phyloP scores from a whole-genome alignment of 2,329 filamentous ascomycete species.

The Grosmannia serpens region DNA sequence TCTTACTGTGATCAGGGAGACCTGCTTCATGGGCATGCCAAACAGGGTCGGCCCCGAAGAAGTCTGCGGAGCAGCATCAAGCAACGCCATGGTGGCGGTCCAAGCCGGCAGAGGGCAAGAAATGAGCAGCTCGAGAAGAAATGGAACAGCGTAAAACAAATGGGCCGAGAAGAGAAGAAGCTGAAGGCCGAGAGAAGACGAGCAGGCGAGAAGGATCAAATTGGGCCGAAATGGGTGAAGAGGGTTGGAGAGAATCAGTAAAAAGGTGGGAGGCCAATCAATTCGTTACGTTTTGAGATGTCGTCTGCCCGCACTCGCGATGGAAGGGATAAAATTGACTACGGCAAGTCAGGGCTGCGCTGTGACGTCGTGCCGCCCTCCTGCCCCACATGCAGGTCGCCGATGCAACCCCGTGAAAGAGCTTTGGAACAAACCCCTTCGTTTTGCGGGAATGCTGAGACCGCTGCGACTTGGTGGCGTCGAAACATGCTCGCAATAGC shows the following conservation, averaged over 20 bases:
- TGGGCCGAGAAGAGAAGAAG: background rate
- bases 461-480: background rate
- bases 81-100: slow-evolving; percentile 25
- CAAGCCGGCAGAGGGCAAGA: background rate
- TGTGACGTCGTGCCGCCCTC: background rate
- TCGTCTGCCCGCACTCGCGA: background rate
- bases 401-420: background rate
- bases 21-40: slow-evolving; percentile 56
- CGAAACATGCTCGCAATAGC: background rate
- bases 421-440: background rate
- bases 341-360: background rate
- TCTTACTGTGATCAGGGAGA: slow-evolving; percentile 53
- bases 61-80: slow-evolving; percentile 25
- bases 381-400: no score
- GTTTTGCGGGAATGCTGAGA: background rate
- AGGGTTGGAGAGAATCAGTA: background rate
- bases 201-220: background rate
- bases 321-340: background rate
- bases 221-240: background rate
- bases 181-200: background rate
- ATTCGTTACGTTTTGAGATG: background rate
- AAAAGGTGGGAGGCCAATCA: background rate
- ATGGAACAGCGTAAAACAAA: background rate
- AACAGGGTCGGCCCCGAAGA: slow-evolving; percentile 33
- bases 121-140: background rate